Conservation (phyloP, 2,329 filamentous ascomycete genomes). For the Sporothrix protearum region DNA sequence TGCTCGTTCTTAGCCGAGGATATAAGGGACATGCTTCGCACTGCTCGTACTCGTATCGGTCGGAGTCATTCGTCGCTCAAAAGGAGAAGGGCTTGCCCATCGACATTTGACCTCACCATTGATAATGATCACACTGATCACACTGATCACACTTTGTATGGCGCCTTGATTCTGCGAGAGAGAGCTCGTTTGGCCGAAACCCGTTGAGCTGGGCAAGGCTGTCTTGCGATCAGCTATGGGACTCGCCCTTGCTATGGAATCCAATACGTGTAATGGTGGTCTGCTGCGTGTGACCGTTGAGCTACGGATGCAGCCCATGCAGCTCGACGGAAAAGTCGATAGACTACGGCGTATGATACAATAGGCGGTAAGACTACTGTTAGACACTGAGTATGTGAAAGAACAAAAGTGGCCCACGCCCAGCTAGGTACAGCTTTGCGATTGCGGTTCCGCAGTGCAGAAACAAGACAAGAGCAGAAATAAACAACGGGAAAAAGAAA, state of each 20-base stretch:
- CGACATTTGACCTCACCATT: background rate
- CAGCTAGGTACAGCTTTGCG: background rate
- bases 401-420: background rate
- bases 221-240: background rate
- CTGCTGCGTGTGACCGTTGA: background rate
- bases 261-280: background rate
- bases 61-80: background rate
- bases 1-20: background rate
- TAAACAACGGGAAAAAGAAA: background rate
- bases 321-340: background rate
- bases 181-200: background rate
- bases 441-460: slow-evolving; percentile 10
- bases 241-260: background rate
- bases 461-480: background rate
- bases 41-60: too few species aligned
- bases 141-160: background rate
- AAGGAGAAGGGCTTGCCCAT: background rate
- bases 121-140: background rate
- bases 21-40: background rate
- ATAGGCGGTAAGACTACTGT: background rate
- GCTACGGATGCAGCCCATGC: background rate
- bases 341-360: too few species aligned
- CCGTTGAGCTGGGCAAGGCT: background rate
- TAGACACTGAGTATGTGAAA: too few species aligned
- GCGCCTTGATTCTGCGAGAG: background rate